Percentiles rank a stretch among this genome's conserved stretches.
These are phyloP conservation scores for Mycena pura DNA, from an alignment of 768 basidiomycete genomes.

Conservation along the genomic window DNA sequence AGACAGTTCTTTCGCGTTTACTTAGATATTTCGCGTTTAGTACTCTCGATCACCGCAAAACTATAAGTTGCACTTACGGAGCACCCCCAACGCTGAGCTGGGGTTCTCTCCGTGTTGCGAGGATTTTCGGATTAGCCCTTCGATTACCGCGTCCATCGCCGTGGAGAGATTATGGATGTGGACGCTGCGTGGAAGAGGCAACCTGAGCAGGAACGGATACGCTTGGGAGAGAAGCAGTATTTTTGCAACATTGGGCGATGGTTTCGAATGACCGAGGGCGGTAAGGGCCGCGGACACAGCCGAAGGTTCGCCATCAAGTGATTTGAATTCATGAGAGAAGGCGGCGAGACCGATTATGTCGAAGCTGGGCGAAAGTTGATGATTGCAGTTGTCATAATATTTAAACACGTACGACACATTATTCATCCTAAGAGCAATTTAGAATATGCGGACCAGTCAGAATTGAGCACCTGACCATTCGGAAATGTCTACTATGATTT, in stretches of 20 bases:
- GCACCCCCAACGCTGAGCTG: not conserved
- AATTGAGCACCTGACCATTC: slow-evolving; percentile 4
- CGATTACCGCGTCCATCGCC: not conserved
- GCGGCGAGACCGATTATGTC: slow-evolving; percentile 49
- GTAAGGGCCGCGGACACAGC: not conserved
- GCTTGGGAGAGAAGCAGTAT: slow-evolving; percentile 6
- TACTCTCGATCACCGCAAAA: not conserved
- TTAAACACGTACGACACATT: not conserved
- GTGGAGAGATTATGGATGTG: slow-evolving; percentile 3
- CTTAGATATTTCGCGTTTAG: no score
- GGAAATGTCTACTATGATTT: slow-evolving; percentile 6
- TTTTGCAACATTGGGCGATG: not conserved
- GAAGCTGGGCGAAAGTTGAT: slow-evolving; percentile 31
- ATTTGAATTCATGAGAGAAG: slow-evolving; percentile 48
- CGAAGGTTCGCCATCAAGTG: slow-evolving; percentile 41
- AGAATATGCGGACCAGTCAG: not conserved
- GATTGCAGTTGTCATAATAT: not conserved
- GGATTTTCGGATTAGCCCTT: not conserved
- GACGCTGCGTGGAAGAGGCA: slow-evolving; percentile 11
- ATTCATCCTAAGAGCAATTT: not conserved
- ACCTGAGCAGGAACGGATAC: not conserved
- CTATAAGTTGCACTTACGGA: not conserved
- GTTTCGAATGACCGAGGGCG: slow-evolving; percentile 3
- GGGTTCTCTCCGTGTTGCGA: not conserved
- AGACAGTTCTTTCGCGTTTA: slow-evolving; percentile 1